A percentile compares a stretch with the other conserved stretches of the same genome.
phyloP scores from a whole-genome alignment of 2,329 filamentous ascomycete species.

The Exophiala oligosperma region DNA sequence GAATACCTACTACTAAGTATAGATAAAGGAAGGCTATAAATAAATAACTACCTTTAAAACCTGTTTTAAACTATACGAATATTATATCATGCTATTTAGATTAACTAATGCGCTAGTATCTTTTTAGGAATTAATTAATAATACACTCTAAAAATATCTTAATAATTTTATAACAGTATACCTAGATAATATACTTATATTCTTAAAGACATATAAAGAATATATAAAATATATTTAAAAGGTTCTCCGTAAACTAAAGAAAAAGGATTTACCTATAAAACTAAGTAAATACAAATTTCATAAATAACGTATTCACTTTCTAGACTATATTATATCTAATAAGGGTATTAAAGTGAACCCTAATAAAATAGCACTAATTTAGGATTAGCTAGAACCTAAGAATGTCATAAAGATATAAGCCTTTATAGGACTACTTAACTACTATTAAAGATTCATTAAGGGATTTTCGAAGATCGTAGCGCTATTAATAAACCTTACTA shows the following conservation, averaged over 20 bases:
- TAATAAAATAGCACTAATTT: conserved; percentile 30
- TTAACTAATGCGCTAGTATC: not conserved
- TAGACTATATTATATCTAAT: conserved; percentile 31
- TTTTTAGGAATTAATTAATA: conserved; percentile 16
- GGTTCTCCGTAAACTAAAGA: conserved; percentile 8
- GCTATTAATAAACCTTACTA: conserved; percentile 25
- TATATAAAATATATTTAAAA: conserved; percentile 19
- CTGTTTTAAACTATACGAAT: conserved; percentile 13
- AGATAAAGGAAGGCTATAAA: conserved; percentile 22
- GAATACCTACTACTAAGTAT: not conserved
- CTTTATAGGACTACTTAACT: conserved; percentile 27
- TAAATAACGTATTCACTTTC: conserved; percentile 31
- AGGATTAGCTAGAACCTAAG: conserved; percentile 20
- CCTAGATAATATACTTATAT: conserved; percentile 32
- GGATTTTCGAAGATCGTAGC: conserved; percentile 25
- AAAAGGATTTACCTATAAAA: conserved; percentile 19
- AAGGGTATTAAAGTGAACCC: conserved; percentile 31
- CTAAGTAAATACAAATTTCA: conserved; percentile 36
- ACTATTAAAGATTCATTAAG: conserved; percentile 34
- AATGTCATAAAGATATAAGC: conserved; percentile 17
- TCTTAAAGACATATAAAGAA: conserved; percentile 15
- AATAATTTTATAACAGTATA: conserved; percentile 22
- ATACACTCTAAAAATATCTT: conserved; percentile 9
- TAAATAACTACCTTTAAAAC: conserved; percentile 26
- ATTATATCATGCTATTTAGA: conserved; percentile 1